Conservation (phyloP, 805 yeast species). For the Grigorovia transvaalensis region DNA sequence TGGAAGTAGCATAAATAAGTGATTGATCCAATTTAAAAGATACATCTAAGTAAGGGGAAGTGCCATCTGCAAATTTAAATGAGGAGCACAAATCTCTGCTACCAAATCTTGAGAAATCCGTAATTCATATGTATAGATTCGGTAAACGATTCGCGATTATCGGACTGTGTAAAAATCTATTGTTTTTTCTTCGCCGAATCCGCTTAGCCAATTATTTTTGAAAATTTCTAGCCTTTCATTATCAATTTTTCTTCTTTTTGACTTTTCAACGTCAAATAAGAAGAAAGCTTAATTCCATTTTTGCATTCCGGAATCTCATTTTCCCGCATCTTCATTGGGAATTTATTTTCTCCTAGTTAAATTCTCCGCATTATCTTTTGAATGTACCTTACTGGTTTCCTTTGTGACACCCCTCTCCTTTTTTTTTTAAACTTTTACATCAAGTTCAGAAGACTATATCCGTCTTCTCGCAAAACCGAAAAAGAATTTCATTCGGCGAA, state of each 20-base stretch:
- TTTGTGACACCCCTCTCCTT: neutral
- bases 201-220: neutral
- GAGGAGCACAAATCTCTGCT: too few species aligned
- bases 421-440: too few species aligned
- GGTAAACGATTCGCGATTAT: neutral
- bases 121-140: neutral
- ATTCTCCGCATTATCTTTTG: neutral
- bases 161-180: neutral
- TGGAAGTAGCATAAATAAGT: too few species aligned
- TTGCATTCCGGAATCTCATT: neutral
- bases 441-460: neutral
- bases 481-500: neutral
- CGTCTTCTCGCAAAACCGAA: too few species aligned
- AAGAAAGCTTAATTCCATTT: neutral
- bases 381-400: neutral
- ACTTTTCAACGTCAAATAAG: neutral
- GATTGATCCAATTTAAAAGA: too few species aligned
- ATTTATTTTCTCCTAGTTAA: neutral
- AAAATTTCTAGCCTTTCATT: neutral
- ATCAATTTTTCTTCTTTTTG: neutral
- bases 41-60: too few species aligned
- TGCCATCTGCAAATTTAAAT: too few species aligned
- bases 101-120: too few species aligned
- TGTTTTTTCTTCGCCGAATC: too few species aligned
- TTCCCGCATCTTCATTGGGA: too few species aligned